Evolutionary conservation across 257 asterid species (phyloP).

Genomic region (Nemophila menziesii): DNA sequence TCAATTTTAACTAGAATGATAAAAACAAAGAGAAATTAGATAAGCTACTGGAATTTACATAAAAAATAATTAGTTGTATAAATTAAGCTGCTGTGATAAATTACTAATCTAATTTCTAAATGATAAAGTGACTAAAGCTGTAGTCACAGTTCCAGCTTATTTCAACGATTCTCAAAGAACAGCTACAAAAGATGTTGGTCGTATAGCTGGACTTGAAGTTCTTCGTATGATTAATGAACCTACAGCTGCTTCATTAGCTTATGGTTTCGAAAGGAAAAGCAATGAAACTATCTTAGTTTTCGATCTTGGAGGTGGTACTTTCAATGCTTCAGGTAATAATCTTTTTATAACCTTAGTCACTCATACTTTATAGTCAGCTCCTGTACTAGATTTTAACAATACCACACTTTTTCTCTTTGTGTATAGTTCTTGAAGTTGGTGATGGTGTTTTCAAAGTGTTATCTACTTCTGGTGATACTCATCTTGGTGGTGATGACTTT

Average conservation of each 20-base stretch:
- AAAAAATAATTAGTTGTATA: no score
- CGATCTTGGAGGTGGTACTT: slow-evolving; percentile 41
- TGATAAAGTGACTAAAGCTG: slow-evolving; percentile 16
- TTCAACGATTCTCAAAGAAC: slow-evolving; percentile 26
- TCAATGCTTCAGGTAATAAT: slow-evolving; percentile 39
- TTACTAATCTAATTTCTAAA: slow-evolving; percentile 1
- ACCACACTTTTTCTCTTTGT: slow-evolving; percentile 2
- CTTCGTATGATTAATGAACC: slow-evolving; percentile 37
- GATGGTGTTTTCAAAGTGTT: slow-evolving; percentile 41
- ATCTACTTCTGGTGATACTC: slow-evolving; percentile 79
- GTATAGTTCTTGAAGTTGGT: slow-evolving; percentile 47
- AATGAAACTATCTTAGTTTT: slow-evolving; percentile 55
- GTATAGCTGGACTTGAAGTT: slow-evolving; percentile 36
- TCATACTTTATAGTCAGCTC: not conserved
- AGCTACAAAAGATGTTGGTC: slow-evolving; percentile 40
- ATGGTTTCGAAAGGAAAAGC: slow-evolving; percentile 33
- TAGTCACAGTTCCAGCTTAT: slow-evolving; percentile 46
- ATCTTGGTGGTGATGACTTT: slow-evolving; percentile 97
- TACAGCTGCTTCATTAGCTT: slow-evolving; percentile 34
- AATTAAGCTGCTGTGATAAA: no score
- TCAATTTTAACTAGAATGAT: no score
- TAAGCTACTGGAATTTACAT: no score
- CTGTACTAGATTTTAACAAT: not conserved
- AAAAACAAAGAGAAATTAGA: no score
- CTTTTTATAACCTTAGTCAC: not conserved